These are phyloP conservation scores for Talaromyces sp. DNA, from an alignment of 2,329 filamentous ascomycete species.

Conservation along the genomic window DNA sequence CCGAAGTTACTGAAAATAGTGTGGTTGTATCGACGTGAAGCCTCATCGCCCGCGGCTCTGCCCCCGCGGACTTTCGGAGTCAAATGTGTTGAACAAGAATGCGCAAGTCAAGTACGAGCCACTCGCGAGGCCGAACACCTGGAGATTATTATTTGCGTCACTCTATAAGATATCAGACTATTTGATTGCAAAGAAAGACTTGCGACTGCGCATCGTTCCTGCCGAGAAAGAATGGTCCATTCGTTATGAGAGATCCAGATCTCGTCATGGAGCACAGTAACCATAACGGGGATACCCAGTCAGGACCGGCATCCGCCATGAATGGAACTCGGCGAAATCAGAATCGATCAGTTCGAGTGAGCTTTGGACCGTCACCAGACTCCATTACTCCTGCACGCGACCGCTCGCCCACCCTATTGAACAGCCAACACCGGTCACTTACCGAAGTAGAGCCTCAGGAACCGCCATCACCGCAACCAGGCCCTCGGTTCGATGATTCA, in stretches of 20 bases:
- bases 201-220: not conserved
- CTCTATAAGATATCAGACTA: not conserved
- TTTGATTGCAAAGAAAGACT: not conserved
- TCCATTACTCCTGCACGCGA: constrained; percentile 25
- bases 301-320: constrained; percentile 27
- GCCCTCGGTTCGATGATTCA: constrained; percentile 30
- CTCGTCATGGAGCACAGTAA: constrained; percentile 34
- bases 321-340: constrained; percentile 29
- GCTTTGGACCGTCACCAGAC: constrained; percentile 39
- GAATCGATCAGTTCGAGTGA: constrained; percentile 29
- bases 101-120: not conserved
- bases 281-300: constrained; percentile 20
- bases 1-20: not conserved
- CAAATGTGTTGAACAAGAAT: constrained; percentile 8
- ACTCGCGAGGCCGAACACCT: not conserved
- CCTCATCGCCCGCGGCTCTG: not conserved
- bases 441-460: constrained; percentile 31
- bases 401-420: constrained; percentile 15
- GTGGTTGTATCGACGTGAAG: not conserved
- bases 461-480: constrained; percentile 23
- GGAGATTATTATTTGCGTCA: not conserved
- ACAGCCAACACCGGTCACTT: constrained; percentile 27
- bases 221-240: constrained; percentile 28
- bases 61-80: not conserved
- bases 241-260: constrained; percentile 37